Evolutionary conservation across 2,329 filamentous ascomycete species (phyloP), one percentile per base, ranked within the genome.

Genomic region (Exophiala dermatitidis): DNA sequence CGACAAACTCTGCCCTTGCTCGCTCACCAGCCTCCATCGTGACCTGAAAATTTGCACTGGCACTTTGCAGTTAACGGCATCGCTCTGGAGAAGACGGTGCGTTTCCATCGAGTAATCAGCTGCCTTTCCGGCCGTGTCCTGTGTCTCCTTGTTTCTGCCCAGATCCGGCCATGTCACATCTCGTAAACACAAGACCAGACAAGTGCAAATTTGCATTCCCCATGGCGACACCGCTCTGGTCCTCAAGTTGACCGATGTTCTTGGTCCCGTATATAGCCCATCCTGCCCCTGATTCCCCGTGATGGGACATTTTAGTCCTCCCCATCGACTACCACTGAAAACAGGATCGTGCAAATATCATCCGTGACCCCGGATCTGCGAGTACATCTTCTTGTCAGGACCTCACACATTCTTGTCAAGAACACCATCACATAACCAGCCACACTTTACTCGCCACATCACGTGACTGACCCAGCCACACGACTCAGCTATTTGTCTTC

Each of bases 31-130:
- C 50, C 48, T 52, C 56, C 50, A 51, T 52, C 56, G 53, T 55
- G 56, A 58, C 56, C 54, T 55, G 50, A 47, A 53, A 60, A 61
- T 59, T 60, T 60, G 50, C 38, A 32, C 40, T 33, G 36, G 47
- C 59, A 50, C 59, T 61, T 60, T 60, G 44, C 60, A 55, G 52
- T 57, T 58, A 53, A 57, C 60, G 48, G 53, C 60, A 60, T 52
- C 48, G 32, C 33, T 36, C 32, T 51, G 52, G 48, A 37, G 46
- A 46, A 53, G 46, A 47, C 34, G 37, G 30, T 56, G 47, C 43
- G 40, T 50, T 56, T 52, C 42, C 48, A 55, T 55, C 53, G 53
- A 43, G 53, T 55, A 48, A 55, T 55, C 53, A 43, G 8, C 41
- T 46, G 10, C 19, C 4, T 46, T 28, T 45, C 3, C 38, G 38